Percentiles rank a stretch among this genome's conserved stretches.
Evolutionary conservation across 163 green algal genomes (phyloP).

Genomic region (Volvox carteri): DNA sequence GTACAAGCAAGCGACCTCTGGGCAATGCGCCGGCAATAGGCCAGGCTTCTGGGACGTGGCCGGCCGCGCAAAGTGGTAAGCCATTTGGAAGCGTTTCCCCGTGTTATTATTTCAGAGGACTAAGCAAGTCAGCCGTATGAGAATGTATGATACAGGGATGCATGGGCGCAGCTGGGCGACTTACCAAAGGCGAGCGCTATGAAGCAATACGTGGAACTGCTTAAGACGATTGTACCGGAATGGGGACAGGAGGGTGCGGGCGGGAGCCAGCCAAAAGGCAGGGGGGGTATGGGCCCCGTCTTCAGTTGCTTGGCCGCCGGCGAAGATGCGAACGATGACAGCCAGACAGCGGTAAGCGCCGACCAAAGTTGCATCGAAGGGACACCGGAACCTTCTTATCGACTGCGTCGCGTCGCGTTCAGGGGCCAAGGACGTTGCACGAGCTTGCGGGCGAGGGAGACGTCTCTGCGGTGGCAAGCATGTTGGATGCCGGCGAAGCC

Average conservation of each 20-base stretch:
- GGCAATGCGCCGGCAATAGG: conserved; percentile 61
- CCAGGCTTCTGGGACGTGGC: conserved; percentile 74
- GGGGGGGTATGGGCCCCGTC: conserved; percentile 53
- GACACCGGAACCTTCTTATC: neutral
- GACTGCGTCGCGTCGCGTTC: neutral
- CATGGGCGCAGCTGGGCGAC: conserved; percentile 43
- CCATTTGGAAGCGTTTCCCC: neutral
- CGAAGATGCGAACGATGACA: neutral
- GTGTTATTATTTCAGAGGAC: too few species aligned
- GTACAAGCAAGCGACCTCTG: conserved; percentile 80
- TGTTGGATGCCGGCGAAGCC: conserved; percentile 39
- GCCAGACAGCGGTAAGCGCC: neutral
- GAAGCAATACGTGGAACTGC: conserved; percentile 24
- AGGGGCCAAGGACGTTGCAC: conserved; percentile 50
- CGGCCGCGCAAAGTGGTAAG: conserved; percentile 73
- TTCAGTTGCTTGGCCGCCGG: conserved; percentile 61
- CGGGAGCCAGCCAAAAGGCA: neutral
- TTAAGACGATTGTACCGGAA: conserved; percentile 26
- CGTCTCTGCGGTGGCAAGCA: conserved; percentile 1
- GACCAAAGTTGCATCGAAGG: neutral
- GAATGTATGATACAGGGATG: conserved; percentile 53
- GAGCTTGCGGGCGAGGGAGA: conserved; percentile 58
- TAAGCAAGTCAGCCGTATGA: too few species aligned
- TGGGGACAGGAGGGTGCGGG: conserved; percentile 36
- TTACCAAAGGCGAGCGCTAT: conserved; percentile 17